Percentiles rank a stretch among this genome's conserved stretches.
These are phyloP conservation scores for Plantago major DNA, from an alignment of 257 asterid genomes.

Conservation along the genomic window DNA sequence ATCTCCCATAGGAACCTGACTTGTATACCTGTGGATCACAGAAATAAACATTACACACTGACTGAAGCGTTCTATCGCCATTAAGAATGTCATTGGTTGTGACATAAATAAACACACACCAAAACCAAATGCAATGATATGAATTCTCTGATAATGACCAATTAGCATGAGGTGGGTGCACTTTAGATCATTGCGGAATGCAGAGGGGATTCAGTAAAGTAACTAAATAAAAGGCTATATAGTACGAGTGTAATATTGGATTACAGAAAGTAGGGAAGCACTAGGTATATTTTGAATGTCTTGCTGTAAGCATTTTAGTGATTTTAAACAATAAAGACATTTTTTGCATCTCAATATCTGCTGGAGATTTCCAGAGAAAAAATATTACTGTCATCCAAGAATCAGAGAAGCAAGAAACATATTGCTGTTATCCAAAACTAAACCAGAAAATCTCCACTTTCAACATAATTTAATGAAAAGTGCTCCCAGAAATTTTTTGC, in stretches of 20 bases:
- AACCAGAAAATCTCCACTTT: neutral
- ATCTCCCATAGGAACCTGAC: slow-evolving; percentile 71
- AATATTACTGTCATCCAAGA: neutral
- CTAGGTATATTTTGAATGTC: too few relatives aligned
- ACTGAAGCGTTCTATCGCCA: neutral
- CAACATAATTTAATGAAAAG: too few relatives aligned
- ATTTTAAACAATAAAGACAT: neutral
- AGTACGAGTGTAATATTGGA: too few relatives aligned
- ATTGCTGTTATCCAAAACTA: neutral
- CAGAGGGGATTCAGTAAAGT: too few relatives aligned
- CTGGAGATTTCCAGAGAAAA: neutral
- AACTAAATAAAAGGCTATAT: too few relatives aligned
- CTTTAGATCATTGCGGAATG: too few relatives aligned
- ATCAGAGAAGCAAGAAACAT: neutral
- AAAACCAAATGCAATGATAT: too few relatives aligned
- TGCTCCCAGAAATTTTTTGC: neutral
- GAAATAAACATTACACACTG: neutral
- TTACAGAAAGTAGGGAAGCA: too few relatives aligned
- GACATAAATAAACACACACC: too few relatives aligned
- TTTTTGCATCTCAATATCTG: neutral
- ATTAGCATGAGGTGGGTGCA: too few relatives aligned
- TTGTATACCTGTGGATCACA: slow-evolving; percentile 48
- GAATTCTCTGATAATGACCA: too few relatives aligned
- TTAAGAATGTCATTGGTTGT: neutral
- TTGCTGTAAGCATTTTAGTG: too few relatives aligned